phyloP scores from a whole-genome alignment of 345 rosid species.

The Bruguiera sexangula region DNA sequence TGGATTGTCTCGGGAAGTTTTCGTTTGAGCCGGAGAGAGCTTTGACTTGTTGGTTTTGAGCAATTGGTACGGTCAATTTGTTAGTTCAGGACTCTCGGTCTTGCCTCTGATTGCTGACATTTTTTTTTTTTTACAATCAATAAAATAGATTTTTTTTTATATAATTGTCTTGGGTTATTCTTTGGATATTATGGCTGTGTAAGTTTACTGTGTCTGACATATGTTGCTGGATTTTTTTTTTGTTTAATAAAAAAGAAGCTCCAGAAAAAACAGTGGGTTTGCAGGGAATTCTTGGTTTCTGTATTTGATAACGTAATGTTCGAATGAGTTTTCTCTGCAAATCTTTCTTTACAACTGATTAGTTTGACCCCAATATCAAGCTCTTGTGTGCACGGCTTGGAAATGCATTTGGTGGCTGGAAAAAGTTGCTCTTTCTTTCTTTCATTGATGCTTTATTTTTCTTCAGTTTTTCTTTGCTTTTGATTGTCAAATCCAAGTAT shows the following conservation, averaged over 20 bases:
- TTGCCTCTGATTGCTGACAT: slow-evolving; percentile 2
- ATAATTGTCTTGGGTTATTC: background rate
- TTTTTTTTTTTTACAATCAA: background rate
- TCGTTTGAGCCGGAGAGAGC: background rate
- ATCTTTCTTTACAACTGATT: background rate
- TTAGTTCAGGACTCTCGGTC: background rate
- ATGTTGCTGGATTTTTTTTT: too few relatives aligned
- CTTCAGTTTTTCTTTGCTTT: background rate
- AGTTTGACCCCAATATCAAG: background rate
- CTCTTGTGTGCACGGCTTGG: background rate
- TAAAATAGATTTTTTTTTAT: background rate
- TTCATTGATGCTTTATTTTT: background rate
- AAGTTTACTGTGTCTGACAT: too few relatives aligned
- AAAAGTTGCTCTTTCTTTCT: background rate
- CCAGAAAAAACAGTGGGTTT: too few relatives aligned
- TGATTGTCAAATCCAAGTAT: background rate
- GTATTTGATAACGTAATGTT: too few relatives aligned
- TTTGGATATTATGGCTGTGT: too few relatives aligned
- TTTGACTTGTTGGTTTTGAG: too few relatives aligned
- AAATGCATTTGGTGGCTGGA: background rate
- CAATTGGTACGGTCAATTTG: background rate
- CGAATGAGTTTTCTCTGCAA: background rate
- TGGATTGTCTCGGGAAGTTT: background rate
- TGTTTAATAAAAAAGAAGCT: too few relatives aligned
- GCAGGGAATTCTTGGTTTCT: too few relatives aligned